Conservation (phyloP, 257 asterid species). For the Scutellaria baicalensis region DNA sequence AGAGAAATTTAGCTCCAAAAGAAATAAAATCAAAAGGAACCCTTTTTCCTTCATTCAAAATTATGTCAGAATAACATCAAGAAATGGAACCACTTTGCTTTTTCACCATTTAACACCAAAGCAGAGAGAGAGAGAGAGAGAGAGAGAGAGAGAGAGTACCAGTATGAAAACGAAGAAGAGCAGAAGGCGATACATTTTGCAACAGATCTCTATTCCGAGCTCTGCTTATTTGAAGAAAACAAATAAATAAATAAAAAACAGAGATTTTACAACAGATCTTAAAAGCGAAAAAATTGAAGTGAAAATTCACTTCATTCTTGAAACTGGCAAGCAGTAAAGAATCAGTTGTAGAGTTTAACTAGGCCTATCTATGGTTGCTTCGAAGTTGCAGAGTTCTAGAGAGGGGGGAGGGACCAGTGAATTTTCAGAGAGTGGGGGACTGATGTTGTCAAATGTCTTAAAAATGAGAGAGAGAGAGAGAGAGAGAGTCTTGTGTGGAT, state of each 20-base stretch:
- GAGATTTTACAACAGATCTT: constrained; percentile 17
- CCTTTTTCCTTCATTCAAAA: background rate
- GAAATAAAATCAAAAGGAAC: background rate
- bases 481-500: constrained; percentile 12
- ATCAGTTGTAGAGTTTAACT: background rate
- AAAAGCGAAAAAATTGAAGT: background rate
- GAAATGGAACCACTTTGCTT: background rate
- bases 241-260: background rate
- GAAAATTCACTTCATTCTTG: background rate
- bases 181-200: constrained; percentile 25
- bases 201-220: constrained; percentile 23
- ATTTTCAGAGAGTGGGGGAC: background rate
- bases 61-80: background rate
- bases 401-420: background rate
- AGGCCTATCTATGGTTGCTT: constrained; percentile 1
- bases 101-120: background rate
- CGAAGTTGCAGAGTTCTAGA: background rate
- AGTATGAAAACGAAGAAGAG: constrained; percentile 17
- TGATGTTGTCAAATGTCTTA: constrained; percentile 12
- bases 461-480: background rate
- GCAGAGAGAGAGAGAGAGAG: background rate
- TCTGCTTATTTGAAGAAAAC: constrained; percentile 1
- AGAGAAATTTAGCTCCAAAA: background rate
- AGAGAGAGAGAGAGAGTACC: constrained; percentile 15
- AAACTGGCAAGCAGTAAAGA: background rate